phyloP scores from a whole-genome alignment of 2,329 filamentous ascomycete genomes.

The Fusarium abutilonis region DNA sequence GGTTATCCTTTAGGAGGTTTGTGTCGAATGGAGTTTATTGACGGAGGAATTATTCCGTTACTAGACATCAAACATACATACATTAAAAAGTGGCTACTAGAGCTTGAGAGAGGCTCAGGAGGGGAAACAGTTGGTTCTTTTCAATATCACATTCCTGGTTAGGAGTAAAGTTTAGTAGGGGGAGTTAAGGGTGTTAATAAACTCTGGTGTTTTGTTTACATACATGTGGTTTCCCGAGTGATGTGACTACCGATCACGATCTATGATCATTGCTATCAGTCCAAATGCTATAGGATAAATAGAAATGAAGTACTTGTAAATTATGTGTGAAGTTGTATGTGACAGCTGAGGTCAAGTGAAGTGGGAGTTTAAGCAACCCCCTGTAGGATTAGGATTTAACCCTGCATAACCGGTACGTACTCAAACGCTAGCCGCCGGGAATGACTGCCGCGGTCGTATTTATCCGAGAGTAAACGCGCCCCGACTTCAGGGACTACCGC shows the following conservation, averaged over 20 bases:
- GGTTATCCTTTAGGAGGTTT: background rate
- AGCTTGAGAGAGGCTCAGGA: background rate
- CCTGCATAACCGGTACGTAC: constrained; percentile 32
- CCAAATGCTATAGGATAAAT: background rate
- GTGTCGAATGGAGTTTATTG: background rate
- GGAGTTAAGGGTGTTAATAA: constrained; percentile 13
- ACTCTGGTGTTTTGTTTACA: constrained; percentile 7
- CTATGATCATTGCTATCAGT: background rate
- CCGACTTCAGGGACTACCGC: constrained; percentile 21
- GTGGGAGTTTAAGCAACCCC: constrained; percentile 5
- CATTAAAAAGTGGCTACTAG: constrained; percentile 3
- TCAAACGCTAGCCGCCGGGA: constrained; percentile 23
- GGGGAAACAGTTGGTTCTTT: constrained; percentile 9
- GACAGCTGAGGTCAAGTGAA: constrained; percentile 17
- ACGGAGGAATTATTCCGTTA: constrained; percentile 1
- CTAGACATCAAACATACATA: background rate
- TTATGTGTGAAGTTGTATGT: background rate
- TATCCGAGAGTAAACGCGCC: constrained; percentile 45
- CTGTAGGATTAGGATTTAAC: constrained; percentile 24
- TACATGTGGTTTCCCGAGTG: background rate
- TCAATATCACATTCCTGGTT: constrained; percentile 19
- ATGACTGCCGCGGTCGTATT: constrained; percentile 43
- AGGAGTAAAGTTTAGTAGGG: constrained; percentile 15
- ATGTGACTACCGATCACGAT: background rate
- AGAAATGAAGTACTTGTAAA: constrained; percentile 2